Evolutionary conservation across 768 basidiomycete genomes (phyloP).

Genomic region (Podaxis sp.): DNA sequence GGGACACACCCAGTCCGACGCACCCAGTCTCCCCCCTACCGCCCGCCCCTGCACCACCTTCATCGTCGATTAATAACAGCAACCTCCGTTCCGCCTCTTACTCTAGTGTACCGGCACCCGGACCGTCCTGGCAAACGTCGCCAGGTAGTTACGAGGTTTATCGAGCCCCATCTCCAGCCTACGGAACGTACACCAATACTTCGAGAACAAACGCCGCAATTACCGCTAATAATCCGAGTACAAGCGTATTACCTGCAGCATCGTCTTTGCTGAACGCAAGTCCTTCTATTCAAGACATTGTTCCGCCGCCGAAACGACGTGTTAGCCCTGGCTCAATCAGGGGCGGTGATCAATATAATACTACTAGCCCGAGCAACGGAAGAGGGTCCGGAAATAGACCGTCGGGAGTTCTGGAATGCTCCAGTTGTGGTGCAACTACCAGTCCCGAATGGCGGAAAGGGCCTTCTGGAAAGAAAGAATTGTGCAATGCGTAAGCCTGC

Average conservation of each 20-base stretch:
- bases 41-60: slow-evolving; percentile 15
- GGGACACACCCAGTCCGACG: slow-evolving; percentile 20
- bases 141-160: slow-evolving; percentile 15
- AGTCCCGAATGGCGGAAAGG: slow-evolving; percentile 94
- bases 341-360: slow-evolving; percentile 34
- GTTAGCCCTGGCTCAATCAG: slow-evolving; percentile 52
- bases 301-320: slow-evolving; percentile 56
- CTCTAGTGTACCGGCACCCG: slow-evolving; percentile 6
- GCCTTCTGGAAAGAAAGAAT: slow-evolving; percentile 85
- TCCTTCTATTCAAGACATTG: slow-evolving; percentile 34
- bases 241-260: slow-evolving; percentile 26
- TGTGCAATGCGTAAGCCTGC: slow-evolving; percentile 83
- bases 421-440: slow-evolving; percentile 75
- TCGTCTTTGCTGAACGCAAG: neutral
- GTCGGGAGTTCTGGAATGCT: slow-evolving; percentile 67
- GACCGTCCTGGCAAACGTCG: slow-evolving; percentile 9
- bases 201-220: slow-evolving; percentile 17
- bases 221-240: slow-evolving; percentile 33
- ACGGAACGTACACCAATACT: slow-evolving; percentile 24
- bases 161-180: slow-evolving; percentile 31
- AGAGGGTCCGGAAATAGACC: slow-evolving; percentile 56
- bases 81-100: slow-evolving; percentile 9
- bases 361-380: slow-evolving; percentile 41
- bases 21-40: slow-evolving; percentile 29
- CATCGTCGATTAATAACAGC: slow-evolving; percentile 5